Evolutionary conservation across 2,329 filamentous ascomycete genomes (phyloP).

Genomic region (Beauveria brongniartii): DNA sequence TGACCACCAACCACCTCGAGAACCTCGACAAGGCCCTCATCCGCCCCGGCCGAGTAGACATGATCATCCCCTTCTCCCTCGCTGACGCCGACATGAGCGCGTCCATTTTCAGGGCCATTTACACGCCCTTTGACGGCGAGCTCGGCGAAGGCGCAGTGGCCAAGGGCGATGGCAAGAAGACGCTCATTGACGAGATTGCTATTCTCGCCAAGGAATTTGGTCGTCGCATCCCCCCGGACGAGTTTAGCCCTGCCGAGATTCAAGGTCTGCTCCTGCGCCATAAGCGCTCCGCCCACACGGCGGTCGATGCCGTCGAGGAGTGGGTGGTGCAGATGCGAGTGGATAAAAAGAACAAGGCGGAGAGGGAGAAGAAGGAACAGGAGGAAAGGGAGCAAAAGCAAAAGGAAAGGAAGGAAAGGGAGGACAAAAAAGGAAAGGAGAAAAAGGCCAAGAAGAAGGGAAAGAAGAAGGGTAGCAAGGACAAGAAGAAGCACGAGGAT

Average conservation of each 20-base stretch:
- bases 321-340: conserved; percentile 44
- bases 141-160: conserved; percentile 15
- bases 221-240: conserved; percentile 40
- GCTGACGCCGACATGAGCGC: conserved; percentile 45
- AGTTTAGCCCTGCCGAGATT: conserved; percentile 54
- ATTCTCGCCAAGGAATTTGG: conserved; percentile 41
- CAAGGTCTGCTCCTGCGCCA: conserved; percentile 50
- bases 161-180: conserved; percentile 11
- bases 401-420: conserved; percentile 24
- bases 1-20: conserved; percentile 58
- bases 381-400: conserved; percentile 29
- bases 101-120: conserved; percentile 51
- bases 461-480: conserved; percentile 17
- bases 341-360: conserved; percentile 39
- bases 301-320: conserved; percentile 35
- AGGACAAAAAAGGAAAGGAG: conserved; percentile 23
- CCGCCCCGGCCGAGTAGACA: conserved; percentile 54
- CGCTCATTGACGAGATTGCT: conserved; percentile 29
- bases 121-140: conserved; percentile 39
- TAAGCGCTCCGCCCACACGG: conserved; percentile 43
- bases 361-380: conserved; percentile 34
- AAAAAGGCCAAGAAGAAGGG: conserved; percentile 18
- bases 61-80: conserved; percentile 47
- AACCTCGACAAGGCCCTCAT: conserved; percentile 55
- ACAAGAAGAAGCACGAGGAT: conserved; percentile 19